Evolutionary conservation across 2,329 filamentous ascomycete species (phyloP).

Genomic region (Hymenoscyphus linearis): DNA sequence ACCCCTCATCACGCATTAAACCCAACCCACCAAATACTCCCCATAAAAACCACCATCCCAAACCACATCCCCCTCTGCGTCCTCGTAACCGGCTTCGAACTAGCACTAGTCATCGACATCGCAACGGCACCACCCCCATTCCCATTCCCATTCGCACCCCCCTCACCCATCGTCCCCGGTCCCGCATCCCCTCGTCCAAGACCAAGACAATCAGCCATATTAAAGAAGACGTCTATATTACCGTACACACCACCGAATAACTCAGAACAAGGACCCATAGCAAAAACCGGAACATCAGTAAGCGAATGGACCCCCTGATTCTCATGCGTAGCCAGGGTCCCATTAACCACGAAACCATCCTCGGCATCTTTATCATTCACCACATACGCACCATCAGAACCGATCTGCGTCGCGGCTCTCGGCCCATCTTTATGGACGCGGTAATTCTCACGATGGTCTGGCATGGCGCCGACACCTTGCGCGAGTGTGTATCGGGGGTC

Average conservation of each 20-base stretch:
- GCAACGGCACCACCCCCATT: slow-evolving; percentile 1
- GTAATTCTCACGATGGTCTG: slow-evolving; percentile 74
- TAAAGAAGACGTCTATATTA: slow-evolving; percentile 70
- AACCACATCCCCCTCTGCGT: slow-evolving; percentile 18
- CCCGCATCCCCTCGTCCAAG: slow-evolving; percentile 18
- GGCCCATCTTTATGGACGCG: slow-evolving; percentile 61
- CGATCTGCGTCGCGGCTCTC: too few relatives aligned
- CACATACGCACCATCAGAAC: too few relatives aligned
- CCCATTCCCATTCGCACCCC: too few relatives aligned
- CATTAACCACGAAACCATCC: slow-evolving; percentile 68
- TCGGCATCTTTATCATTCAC: too few relatives aligned
- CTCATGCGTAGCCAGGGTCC: slow-evolving; percentile 61
- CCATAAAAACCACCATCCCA: slow-evolving; percentile 20
- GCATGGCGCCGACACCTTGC: slow-evolving; percentile 63
- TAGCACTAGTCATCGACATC: slow-evolving; percentile 11
- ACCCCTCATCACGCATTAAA: slow-evolving; percentile 10
- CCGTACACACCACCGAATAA: slow-evolving; percentile 66
- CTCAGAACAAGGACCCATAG: slow-evolving; percentile 73
- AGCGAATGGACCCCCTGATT: slow-evolving; percentile 69
- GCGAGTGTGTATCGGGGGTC: slow-evolving; percentile 78
- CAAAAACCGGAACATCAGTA: slow-evolving; percentile 74
- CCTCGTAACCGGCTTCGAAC: slow-evolving; percentile 7
- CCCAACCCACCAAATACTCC: slow-evolving; percentile 18
- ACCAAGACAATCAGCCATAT: slow-evolving; percentile 42
- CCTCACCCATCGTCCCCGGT: slow-evolving; percentile 9